Conservation (phyloP, 169 alveolate genomes). For the Eimeria nieschulzi region DNA sequence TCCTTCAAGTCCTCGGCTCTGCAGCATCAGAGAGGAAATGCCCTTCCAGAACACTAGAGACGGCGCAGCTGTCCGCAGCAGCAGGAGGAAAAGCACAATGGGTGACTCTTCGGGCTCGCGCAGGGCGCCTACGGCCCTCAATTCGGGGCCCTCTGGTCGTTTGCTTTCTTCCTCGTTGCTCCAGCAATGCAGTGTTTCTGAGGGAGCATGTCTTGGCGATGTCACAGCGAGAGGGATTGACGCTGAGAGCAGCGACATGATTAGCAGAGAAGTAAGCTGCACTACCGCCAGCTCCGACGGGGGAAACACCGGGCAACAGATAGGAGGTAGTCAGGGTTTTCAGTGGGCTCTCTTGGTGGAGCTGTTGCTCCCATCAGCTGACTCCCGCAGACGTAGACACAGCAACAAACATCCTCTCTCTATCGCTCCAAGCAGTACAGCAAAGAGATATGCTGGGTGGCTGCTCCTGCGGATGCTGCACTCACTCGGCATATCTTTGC, state of each 20-base stretch:
- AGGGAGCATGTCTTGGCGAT: not conserved
- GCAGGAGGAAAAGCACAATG: not conserved
- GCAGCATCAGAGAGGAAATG: not conserved
- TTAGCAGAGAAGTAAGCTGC: constrained; percentile 35
- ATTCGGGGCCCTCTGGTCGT: no score
- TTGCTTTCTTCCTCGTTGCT: not conserved
- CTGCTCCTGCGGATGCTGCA: constrained; percentile 79
- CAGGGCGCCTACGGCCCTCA: no score
- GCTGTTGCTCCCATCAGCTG: constrained; percentile 77
- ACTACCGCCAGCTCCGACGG: constrained; percentile 50
- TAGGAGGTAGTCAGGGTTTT: not conserved
- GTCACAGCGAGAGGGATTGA: not conserved
- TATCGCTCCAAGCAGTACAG: constrained; percentile 66
- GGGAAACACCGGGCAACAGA: constrained; percentile 3
- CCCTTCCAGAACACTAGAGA: not conserved
- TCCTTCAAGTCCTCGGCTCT: not conserved
- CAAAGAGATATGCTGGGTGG: constrained; percentile 82
- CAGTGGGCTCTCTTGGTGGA: constrained; percentile 80
- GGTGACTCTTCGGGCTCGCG: no score
- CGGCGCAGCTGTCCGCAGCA: constrained; percentile 5
- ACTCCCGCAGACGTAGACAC: constrained; percentile 57
- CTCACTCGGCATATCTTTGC: constrained; percentile 71
- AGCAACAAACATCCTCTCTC: constrained; percentile 67
- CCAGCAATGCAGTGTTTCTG: constrained; percentile 7
- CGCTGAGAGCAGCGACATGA: constrained; percentile 21